Evolutionary conservation across 1,284 basidiomycete genomes (phyloP), one percentile per base, ranked within the genome.

Genomic region (Anthracocystis setariae): DNA sequence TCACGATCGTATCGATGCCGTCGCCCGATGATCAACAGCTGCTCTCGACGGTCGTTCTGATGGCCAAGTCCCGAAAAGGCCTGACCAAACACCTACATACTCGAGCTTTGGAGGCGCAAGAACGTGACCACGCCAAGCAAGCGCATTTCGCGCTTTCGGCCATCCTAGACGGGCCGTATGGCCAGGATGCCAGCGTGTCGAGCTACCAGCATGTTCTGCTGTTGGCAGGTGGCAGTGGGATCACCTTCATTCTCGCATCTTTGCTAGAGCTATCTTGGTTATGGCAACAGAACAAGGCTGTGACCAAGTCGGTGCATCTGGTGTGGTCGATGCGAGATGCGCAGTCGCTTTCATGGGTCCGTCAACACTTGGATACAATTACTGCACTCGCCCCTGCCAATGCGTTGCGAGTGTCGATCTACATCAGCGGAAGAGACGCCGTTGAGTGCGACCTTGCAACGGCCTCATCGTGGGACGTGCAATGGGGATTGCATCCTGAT

Each of bases 1-100:
- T 80, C 39, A 81, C 79, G n/a, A 72, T 80, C 32, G 46, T 76
- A 2, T 78, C 74, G 17, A 51, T 79, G 46, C 71, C 78, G 7
- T 60, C 71, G 13, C 47, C 64, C 3, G 40, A 67, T 12, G 38
- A 60, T 4, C 52, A 60, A 25, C 62, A 74, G 55, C 48, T 60
- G 32, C 29, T 70, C 8, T 75, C 67, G 7, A 55, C 47, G 2
- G 45, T 74, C 8, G 74, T 77, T 15, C 37, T 75, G 37, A 53
- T 77, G 49, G 74, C 71, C 24, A 71, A 58, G 42, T 66, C 62
- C n/a, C 70, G 44, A 13, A 48, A 44, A 15, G 74, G 74, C 18
- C 42, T 77, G 10, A 77, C 74, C 2, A 57, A 60, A 35, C 53
- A 32, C 17, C 54, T 77, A 3, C 45, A 68, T 37, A 45, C 61